Conservation (phyloP, 2,329 filamentous ascomycete genomes). For the Aspergillus brunneoviolaceus region DNA sequence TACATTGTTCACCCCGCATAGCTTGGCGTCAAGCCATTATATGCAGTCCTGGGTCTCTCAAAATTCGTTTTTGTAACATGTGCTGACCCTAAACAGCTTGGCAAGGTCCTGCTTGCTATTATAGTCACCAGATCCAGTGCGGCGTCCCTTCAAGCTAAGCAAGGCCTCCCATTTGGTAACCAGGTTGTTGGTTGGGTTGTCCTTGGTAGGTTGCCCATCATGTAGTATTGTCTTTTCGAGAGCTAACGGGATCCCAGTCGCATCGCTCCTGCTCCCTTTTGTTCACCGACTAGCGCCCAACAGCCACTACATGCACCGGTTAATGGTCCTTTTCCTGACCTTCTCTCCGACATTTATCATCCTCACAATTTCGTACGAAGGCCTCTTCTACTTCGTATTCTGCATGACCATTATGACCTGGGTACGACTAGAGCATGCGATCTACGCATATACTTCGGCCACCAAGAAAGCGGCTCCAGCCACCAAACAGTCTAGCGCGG, state of each 20-base stretch:
- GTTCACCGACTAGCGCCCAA: constrained; percentile 78
- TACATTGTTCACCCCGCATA: constrained; percentile 20
- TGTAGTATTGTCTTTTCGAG: background rate
- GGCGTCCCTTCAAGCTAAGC: constrained; percentile 78
- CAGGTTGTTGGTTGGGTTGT: constrained; percentile 83
- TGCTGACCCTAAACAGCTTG: constrained; percentile 52
- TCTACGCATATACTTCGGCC: constrained; percentile 52
- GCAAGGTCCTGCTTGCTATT: constrained; percentile 77
- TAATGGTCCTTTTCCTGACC: constrained; percentile 85
- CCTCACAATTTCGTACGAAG: constrained; percentile 95
- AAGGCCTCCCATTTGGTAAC: constrained; percentile 82
- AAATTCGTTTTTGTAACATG: background rate
- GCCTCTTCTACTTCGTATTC: constrained; percentile 91
- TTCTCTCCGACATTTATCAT: constrained; percentile 95
- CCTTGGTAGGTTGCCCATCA: constrained; percentile 55
- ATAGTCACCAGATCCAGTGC: constrained; percentile 83
- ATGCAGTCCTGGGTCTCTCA: background rate
- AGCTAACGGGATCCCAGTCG: constrained; percentile 48
- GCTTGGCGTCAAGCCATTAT: background rate
- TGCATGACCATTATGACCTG: constrained; percentile 78
- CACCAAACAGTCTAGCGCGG: constrained; percentile 23
- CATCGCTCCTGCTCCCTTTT: constrained; percentile 76
- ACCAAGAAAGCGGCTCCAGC: constrained; percentile 22
- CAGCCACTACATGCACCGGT: constrained; percentile 83
- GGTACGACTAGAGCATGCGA: constrained; percentile 85